Evolutionary conservation across 106 monocot species (phyloP).

Genomic region (Acanthochlamys bracteata): DNA sequence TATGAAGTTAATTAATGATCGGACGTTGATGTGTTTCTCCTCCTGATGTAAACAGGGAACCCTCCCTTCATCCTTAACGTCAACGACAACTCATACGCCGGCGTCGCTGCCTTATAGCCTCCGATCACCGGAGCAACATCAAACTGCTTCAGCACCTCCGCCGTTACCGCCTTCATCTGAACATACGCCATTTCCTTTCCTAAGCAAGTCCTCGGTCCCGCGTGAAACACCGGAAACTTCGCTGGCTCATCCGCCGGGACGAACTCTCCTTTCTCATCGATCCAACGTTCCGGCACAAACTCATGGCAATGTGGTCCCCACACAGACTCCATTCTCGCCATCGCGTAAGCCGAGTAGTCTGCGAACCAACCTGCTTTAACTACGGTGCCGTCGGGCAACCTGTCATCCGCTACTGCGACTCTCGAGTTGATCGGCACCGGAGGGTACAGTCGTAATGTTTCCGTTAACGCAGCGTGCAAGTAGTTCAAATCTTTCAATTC

Average conservation of each 20-base stretch:
- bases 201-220: conserved; percentile 28
- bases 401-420: conserved; percentile 66
- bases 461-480: conserved; percentile 65
- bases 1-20: too few relatives aligned
- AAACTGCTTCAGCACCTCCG: conserved; percentile 13
- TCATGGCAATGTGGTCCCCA: conserved; percentile 81
- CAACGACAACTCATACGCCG: conserved; percentile 15
- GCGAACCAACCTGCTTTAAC: conserved; percentile 63
- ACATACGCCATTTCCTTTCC: conserved; percentile 36
- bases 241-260: conserved; percentile 28
- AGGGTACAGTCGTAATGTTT: conserved; percentile 78
- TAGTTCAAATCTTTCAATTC: conserved; percentile 69
- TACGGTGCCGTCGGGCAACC: conserved; percentile 65
- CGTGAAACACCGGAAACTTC: conserved; percentile 25
- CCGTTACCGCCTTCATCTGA: conserved; percentile 31
- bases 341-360: conserved; percentile 78
- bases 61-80: conserved; percentile 29
- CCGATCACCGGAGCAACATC: conserved; percentile 7
- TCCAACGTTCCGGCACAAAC: conserved; percentile 80
- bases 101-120: neutral
- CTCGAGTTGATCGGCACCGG: conserved; percentile 75
- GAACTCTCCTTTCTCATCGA: conserved; percentile 30
- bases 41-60: conserved; percentile 6
- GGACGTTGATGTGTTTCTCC: too few relatives aligned
- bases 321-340: conserved; percentile 62